Conservation (phyloP, 2,329 filamentous ascomycete species). For the Botrytis pseudocinerea region DNA sequence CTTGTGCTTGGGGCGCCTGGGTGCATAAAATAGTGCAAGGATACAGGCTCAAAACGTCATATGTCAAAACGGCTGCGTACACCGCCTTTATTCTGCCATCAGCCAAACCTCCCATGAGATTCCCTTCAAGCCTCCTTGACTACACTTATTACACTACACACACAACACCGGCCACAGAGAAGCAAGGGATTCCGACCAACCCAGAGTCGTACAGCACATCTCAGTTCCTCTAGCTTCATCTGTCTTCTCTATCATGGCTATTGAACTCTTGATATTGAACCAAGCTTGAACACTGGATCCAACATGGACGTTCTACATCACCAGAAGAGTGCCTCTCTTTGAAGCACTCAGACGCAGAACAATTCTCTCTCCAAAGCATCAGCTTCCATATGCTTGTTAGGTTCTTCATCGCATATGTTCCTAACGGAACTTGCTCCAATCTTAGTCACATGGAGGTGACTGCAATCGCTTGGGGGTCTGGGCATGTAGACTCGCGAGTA, state of each 20-base stretch:
- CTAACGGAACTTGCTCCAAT: background rate
- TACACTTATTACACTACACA: no score
- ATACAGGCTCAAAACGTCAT: constrained; percentile 16
- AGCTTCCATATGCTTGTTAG: background rate
- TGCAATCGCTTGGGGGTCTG: background rate
- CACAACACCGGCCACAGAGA: background rate
- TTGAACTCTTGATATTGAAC: background rate
- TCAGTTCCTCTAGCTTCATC: background rate
- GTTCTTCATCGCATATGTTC: background rate
- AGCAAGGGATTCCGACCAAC: background rate
- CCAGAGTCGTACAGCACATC: background rate
- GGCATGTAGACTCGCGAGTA: background rate
- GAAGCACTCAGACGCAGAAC: background rate
- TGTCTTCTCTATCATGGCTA: background rate
- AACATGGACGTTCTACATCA: background rate
- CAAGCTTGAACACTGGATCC: background rate
- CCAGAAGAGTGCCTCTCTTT: background rate
- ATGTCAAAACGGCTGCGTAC: background rate
- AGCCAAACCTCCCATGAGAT: background rate
- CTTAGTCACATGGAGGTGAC: background rate
- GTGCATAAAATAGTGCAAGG: constrained; percentile 17
- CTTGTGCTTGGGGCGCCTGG: background rate
- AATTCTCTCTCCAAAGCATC: no score
- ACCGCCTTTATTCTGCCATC: background rate
- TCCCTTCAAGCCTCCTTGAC: background rate